Evolutionary conservation across 441 rosid species (phyloP), one percentile per base, ranked within the genome.

Genomic region (Arabidopsis hybrid): DNA sequence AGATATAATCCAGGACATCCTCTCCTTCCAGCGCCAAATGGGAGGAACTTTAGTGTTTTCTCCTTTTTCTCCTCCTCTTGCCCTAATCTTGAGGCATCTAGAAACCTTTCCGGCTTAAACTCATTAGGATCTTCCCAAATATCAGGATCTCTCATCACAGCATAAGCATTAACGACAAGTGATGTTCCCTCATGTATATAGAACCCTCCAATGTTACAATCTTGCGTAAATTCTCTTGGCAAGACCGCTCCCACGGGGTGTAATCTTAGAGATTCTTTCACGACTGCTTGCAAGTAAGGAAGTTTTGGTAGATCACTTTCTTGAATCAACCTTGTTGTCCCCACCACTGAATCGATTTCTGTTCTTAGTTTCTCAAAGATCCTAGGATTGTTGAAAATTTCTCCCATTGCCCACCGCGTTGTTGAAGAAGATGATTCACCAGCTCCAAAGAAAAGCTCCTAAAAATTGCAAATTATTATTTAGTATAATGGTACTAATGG

Each of bases 361-460:
- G 16, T 11, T 17, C 53, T 49, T 1, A 49, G 7, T 49, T 3
- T 49, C 26, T 49, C 29, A 49, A 49, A 3, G 12, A 49, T 49
- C 29, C 8, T 8, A 49, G 53, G 53, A 9, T 49, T 49, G 10
- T 17, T 49, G 21, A 49, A 1, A 21, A 49, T 49, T 49, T 49
- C 53, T 17, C 29, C 53, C 53, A 49, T 49, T 3, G 53, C 29
- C 53, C 53, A 49, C 2, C 53, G 1, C 17, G 53, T 8, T 17
- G 53, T 49, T 18, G 53, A 7, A 49, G 53, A 49, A 49, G 53
- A 49, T 5, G 53, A 49, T 2, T 49, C 53, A 49, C 53, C 53
- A 5, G 53, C 53, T 49, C 53, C 53, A 49, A 49, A 49, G 26
- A 49, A 49, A 16, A 49, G 53, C 53, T 49, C 53, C 53, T 49